These are phyloP conservation scores for Chlorella sp. DNA, from an alignment of 139 green algal genomes.

Conservation along the genomic window DNA sequence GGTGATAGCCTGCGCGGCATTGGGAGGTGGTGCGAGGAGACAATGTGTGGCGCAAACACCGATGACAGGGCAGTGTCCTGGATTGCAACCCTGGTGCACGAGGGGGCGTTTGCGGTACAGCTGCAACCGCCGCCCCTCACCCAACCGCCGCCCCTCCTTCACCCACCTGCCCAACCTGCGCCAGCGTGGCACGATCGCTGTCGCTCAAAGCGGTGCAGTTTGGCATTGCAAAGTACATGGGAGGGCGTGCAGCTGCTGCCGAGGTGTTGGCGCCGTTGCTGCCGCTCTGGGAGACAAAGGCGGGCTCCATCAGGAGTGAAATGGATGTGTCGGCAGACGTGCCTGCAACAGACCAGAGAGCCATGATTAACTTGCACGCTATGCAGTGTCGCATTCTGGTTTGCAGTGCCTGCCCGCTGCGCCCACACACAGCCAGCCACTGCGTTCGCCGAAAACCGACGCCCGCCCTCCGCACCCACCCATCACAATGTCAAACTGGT, in stretches of 20 bases:
- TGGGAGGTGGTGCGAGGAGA: no score
- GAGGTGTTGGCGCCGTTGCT: not conserved
- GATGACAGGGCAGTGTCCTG: no score
- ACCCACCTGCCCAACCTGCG: constrained; percentile 25
- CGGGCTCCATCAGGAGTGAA: constrained; percentile 60
- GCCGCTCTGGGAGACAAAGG: constrained; percentile 42
- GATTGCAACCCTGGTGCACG: no score
- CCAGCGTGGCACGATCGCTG: constrained; percentile 31
- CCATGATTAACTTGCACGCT: no score
- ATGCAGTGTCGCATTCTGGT: no score
- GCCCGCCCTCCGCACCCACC: constrained; percentile 20
- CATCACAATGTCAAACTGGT: constrained; percentile 55
- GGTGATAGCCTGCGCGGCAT: constrained; percentile 21
- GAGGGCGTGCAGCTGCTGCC: constrained; percentile 6
- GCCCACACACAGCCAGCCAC: not conserved
- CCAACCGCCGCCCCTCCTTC: not conserved
- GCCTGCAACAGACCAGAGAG: constrained; percentile 11
- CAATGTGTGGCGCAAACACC: no score
- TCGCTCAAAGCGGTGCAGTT: constrained; percentile 50
- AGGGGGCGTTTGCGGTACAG: no score
- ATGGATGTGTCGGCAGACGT: constrained; percentile 42
- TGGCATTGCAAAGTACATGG: constrained; percentile 56
- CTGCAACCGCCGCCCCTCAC: not conserved
- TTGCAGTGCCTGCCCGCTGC: not conserved
- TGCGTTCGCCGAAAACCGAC: no score